Percentiles rank a stretch among this genome's conserved stretches.
phyloP scores from a whole-genome alignment of 202 grass and related monocot species.

The Digitaria exilis region DNA sequence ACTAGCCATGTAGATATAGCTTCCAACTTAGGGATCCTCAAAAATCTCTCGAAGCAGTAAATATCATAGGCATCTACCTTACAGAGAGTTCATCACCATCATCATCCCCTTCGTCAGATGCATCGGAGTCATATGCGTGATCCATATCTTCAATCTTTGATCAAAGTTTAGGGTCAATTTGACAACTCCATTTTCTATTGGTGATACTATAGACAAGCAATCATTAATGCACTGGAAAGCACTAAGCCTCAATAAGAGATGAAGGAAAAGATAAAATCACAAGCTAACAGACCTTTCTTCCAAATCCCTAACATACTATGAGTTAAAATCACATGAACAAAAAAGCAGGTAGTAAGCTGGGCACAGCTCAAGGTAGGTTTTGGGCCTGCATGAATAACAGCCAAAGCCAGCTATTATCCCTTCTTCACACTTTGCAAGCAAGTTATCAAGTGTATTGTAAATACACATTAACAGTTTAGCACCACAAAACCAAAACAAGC shows the following conservation, averaged over 20 bases:
- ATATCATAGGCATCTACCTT: conserved; percentile 57
- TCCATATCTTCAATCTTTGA: conserved; percentile 88
- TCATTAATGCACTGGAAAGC: conserved; percentile 37
- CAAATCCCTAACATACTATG: conserved; percentile 9
- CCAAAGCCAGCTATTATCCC: not conserved
- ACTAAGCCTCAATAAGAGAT: conserved; percentile 8
- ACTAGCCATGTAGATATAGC: conserved; percentile 16
- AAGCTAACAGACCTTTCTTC: conserved; percentile 9
- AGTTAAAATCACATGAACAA: conserved; percentile 11
- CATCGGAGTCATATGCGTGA: conserved; percentile 58
- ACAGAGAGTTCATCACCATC: conserved; percentile 84
- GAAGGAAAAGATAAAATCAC: not conserved
- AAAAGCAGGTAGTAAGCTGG: not conserved
- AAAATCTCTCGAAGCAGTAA: conserved; percentile 35
- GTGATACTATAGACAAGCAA: conserved; percentile 52
- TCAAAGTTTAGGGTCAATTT: conserved; percentile 70
- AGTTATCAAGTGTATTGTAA: not conserved
- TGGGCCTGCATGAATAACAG: conserved; percentile 4
- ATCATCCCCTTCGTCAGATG: conserved; percentile 66
- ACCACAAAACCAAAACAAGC: too few relatives aligned
- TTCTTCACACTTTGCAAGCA: conserved; percentile 13
- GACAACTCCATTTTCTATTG: conserved; percentile 43
- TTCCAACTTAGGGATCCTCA: conserved; percentile 24
- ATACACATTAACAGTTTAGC: not conserved
- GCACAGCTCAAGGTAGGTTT: not conserved